Percentiles rank a stretch among this genome's conserved stretches.
These are phyloP conservation scores for Perilla frutescens DNA, from an alignment of 257 asterid genomes.

Conservation along the genomic window DNA sequence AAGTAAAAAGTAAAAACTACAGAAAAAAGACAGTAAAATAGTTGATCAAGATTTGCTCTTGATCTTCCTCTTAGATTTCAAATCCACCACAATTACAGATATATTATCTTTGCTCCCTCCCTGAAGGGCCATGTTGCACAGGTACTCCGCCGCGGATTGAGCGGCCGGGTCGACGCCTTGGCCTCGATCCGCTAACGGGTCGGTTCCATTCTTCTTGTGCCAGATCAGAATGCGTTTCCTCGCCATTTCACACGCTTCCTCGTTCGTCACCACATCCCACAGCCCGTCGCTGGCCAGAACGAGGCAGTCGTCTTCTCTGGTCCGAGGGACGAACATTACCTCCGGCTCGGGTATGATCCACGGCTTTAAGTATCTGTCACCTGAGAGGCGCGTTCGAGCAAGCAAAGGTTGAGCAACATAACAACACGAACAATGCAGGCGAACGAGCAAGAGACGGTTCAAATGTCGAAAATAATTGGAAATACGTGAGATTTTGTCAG, in stretches of 20 bases:
- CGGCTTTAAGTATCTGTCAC: slow-evolving; percentile 86
- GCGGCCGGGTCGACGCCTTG: slow-evolving; percentile 77
- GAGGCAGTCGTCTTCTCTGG: slow-evolving; percentile 82
- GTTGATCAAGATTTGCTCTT: slow-evolving; percentile 64
- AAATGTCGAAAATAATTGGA: background rate
- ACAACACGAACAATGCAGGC: background rate
- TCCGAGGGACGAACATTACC: slow-evolving; percentile 74
- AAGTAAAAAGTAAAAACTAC: slow-evolving; percentile 23
- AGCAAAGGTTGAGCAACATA: background rate
- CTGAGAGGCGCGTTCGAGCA: slow-evolving; percentile 38
- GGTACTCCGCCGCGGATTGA: slow-evolving; percentile 87
- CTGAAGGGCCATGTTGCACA: slow-evolving; percentile 71
- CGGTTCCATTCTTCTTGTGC: slow-evolving; percentile 78
- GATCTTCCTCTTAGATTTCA: slow-evolving; percentile 77
- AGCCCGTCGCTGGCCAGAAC: slow-evolving; percentile 79
- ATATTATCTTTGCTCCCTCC: slow-evolving; percentile 84
- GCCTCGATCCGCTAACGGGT: slow-evolving; percentile 56
- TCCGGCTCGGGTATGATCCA: slow-evolving; percentile 91
- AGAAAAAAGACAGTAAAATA: background rate
- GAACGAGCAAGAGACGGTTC: background rate
- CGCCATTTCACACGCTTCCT: slow-evolving; percentile 80
- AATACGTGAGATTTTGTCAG: background rate
- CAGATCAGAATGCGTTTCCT: slow-evolving; percentile 68
- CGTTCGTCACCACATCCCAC: slow-evolving; percentile 86
- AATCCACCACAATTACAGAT: slow-evolving; percentile 77